Conservation (phyloP, 2,329 filamentous ascomycete genomes). For the Aspergillus brasiliensis region DNA sequence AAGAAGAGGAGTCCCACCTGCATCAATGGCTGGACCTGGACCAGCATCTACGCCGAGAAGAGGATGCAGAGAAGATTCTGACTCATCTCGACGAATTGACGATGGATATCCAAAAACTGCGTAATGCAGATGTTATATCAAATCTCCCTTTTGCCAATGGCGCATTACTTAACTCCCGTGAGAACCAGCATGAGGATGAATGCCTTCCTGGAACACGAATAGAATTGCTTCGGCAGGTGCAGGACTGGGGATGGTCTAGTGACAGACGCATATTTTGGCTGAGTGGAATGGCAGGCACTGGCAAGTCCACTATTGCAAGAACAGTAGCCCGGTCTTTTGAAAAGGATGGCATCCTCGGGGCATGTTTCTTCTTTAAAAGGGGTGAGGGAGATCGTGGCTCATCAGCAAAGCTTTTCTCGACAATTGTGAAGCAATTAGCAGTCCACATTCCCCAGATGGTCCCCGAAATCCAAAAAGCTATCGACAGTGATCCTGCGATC, state of each 20-base stretch:
- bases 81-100: constrained; percentile 3
- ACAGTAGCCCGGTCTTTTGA: background rate
- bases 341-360: background rate
- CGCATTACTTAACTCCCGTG: background rate
- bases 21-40: constrained; percentile 8
- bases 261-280: background rate
- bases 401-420: constrained; percentile 1
- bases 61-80: constrained; percentile 14
- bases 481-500: background rate
- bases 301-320: background rate
- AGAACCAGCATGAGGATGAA: constrained; percentile 1
- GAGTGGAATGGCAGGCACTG: background rate
- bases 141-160: constrained; percentile 1
- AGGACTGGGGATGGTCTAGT: background rate
- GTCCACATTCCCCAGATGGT: background rate
- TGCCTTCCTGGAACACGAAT: background rate
- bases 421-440: background rate
- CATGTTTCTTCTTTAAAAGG: constrained; percentile 5
- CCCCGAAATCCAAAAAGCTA: background rate
- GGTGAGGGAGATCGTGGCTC: background rate
- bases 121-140: background rate
- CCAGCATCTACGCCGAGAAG: constrained; percentile 10
- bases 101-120: background rate
- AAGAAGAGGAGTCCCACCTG: constrained; percentile 15
- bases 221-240: background rate